Conservation (phyloP, 2,329 filamentous ascomycete genomes). For the Arthrobotrys entomopaga region DNA sequence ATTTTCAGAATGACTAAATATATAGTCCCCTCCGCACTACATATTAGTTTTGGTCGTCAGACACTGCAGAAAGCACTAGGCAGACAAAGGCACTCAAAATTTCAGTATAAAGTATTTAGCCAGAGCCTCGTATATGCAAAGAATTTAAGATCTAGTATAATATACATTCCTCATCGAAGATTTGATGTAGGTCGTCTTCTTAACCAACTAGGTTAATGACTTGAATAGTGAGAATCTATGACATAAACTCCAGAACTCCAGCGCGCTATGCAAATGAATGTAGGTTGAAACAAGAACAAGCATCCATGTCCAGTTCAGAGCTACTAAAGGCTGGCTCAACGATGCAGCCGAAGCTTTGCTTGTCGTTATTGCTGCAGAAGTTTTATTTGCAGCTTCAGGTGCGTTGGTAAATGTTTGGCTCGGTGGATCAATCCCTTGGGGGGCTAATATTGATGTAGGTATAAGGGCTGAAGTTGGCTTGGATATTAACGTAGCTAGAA, state of each 20-base stretch:
- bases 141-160: too few species aligned
- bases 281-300: neutral
- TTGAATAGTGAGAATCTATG: too few species aligned
- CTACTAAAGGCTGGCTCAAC: neutral
- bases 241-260: constrained; percentile 5
- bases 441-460: constrained; percentile 20
- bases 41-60: too few species aligned
- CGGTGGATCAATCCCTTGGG: constrained; percentile 4
- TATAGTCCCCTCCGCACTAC: too few species aligned
- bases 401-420: constrained; percentile 12
- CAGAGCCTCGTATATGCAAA: too few species aligned
- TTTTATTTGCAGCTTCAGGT: constrained; percentile 28
- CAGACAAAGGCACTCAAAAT: too few species aligned
- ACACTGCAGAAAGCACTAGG: too few species aligned
- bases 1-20: too few species aligned
- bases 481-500: constrained; percentile 13
- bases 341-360: constrained; percentile 18
- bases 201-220: too few species aligned
- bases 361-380: constrained; percentile 21
- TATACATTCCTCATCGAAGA: too few species aligned
- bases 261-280: constrained; percentile 20
- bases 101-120: too few species aligned
- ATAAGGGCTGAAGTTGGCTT: neutral
- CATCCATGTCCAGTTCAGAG: neutral
- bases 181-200: too few species aligned